Conservation (phyloP, 2,329 filamentous ascomycete species). For the Diaporthe citrichinensis region DNA sequence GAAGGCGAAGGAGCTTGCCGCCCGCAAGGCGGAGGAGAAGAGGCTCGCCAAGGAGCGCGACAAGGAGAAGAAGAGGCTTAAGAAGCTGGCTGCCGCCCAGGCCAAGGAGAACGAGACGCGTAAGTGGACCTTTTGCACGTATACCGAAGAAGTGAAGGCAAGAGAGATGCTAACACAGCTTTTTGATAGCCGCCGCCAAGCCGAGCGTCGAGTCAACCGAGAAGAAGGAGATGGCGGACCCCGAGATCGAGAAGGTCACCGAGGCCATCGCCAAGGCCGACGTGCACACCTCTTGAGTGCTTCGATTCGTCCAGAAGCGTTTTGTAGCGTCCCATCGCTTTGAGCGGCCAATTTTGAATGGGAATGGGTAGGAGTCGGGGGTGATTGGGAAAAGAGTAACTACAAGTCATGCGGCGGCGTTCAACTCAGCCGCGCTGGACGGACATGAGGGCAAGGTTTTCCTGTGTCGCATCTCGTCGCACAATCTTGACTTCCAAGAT, state of each 20-base stretch:
- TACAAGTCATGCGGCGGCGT: neutral
- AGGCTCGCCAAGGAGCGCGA: constrained; percentile 65
- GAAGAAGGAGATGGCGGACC: constrained; percentile 46
- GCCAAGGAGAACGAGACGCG: constrained; percentile 27
- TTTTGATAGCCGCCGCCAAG: neutral
- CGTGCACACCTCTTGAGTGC: constrained; percentile 44
- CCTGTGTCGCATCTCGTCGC: neutral
- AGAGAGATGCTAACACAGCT: neutral
- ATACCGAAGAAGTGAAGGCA: neutral
- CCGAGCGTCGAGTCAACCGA: constrained; percentile 46
- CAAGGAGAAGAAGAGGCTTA: constrained; percentile 63
- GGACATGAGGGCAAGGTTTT: neutral
- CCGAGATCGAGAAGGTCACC: constrained; percentile 46
- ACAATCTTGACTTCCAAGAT: neutral
- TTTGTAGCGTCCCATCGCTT: neutral
- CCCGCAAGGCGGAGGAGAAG: constrained; percentile 65
- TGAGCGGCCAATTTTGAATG: neutral
- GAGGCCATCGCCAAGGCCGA: constrained; percentile 47
- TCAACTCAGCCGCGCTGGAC: constrained; percentile 10
- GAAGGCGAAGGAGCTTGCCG: constrained; percentile 75
- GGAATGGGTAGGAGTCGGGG: neutral
- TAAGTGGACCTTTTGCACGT: neutral
- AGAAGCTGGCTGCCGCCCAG: constrained; percentile 53
- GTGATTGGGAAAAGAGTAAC: neutral
- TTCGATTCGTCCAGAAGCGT: no score